phyloP scores from a whole-genome alignment of 1,284 basidiomycete species.

The Cystobasidium pallidum region DNA sequence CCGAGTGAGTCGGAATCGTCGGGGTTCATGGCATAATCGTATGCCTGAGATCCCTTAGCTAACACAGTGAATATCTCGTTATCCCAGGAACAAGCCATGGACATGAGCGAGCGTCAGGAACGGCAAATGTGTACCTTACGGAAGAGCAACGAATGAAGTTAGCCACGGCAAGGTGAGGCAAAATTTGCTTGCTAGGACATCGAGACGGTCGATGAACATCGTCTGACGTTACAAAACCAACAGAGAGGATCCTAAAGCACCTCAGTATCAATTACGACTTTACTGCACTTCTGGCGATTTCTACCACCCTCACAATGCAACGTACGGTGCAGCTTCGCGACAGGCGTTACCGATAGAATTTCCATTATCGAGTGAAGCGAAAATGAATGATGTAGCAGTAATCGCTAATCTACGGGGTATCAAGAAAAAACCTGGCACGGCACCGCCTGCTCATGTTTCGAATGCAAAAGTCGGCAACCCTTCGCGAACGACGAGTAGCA shows the following conservation, averaged over 20 bases:
- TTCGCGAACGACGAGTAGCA: neutral
- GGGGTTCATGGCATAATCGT: too few relatives aligned
- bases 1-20: slow-evolving; percentile 62
- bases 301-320: slow-evolving; percentile 65
- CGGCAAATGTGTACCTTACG: slow-evolving; percentile 66
- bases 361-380: slow-evolving; percentile 85
- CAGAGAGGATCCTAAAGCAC: slow-evolving; percentile 58
- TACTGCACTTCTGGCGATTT: slow-evolving; percentile 92
- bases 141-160: slow-evolving; percentile 69
- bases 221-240: too few relatives aligned
- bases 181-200: too few relatives aligned
- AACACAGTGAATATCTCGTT: too few relatives aligned
- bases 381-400: slow-evolving; percentile 72
- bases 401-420: slow-evolving; percentile 83
- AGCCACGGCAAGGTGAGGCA: slow-evolving; percentile 45
- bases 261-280: slow-evolving; percentile 77
- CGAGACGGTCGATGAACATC: too few relatives aligned
- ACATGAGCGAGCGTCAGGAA: slow-evolving; percentile 68
- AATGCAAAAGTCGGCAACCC: slow-evolving; percentile 56
- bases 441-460: slow-evolving; percentile 82
- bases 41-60: too few relatives aligned
- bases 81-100: slow-evolving; percentile 69
- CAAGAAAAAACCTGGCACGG: slow-evolving; percentile 95
- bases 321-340: slow-evolving; percentile 49
- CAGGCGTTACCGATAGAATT: slow-evolving; percentile 74